Evolutionary conservation across 2,329 filamentous ascomycete genomes (phyloP).

Genomic region (Passalora sequoiae): DNA sequence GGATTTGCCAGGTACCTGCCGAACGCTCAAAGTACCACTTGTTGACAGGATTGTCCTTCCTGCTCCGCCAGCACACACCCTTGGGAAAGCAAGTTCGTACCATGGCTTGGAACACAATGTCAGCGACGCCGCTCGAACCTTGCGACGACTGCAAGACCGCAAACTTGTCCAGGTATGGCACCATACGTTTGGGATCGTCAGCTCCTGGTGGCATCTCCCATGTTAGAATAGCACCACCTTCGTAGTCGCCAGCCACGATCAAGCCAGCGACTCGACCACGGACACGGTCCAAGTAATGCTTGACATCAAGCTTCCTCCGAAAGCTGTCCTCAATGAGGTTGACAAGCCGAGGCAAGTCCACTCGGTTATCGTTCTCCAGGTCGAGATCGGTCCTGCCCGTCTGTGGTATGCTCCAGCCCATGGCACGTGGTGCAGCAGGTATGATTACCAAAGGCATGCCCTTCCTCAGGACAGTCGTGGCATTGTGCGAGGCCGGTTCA

Average conservation of each 20-base stretch:
- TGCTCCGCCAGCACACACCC: conserved; percentile 87
- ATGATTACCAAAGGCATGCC: conserved; percentile 85
- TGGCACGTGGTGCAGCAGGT: conserved; percentile 58
- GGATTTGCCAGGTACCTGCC: conserved; percentile 73
- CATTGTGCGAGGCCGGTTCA: conserved; percentile 29
- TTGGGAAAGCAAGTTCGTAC: conserved; percentile 79
- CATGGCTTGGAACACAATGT: conserved; percentile 96
- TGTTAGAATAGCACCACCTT: conserved; percentile 88
- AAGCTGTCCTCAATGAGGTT: conserved; percentile 94
- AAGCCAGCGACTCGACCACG: conserved; percentile 77
- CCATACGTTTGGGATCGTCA: conserved; percentile 54
- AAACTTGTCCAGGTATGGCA: conserved; percentile 97
- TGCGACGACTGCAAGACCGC: conserved; percentile 85
- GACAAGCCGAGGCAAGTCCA: conserved; percentile 77
- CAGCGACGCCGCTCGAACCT: conserved; percentile 78
- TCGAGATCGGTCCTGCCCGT: conserved; percentile 58
- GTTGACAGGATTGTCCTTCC: conserved; percentile 90
- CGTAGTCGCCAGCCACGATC: conserved; percentile 93
- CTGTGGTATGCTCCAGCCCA: conserved; percentile 63
- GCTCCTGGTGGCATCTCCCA: conserved; percentile 69
- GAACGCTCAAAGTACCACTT: conserved; percentile 99
- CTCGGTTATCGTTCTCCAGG: conserved; percentile 66
- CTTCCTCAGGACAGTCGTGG: conserved; percentile 76
- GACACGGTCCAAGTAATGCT: conserved; percentile 77
- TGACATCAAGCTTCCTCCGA: conserved; percentile 72